Conservation (phyloP, 2,329 filamentous ascomycete species). For the Monascus ruber region DNA sequence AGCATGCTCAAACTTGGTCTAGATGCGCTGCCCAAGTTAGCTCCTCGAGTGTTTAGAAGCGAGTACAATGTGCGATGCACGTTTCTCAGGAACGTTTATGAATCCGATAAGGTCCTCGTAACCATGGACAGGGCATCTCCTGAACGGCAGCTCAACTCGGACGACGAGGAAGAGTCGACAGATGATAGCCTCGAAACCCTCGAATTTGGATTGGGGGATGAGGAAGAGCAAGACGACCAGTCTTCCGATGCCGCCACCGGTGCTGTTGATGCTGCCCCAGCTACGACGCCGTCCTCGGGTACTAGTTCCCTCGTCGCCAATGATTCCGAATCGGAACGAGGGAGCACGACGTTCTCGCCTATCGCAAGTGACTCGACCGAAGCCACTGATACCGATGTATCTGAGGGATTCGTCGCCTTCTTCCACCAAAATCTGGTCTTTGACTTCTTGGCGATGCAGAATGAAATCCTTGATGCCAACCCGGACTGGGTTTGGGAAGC, state of each 20-base stretch:
- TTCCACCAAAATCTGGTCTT: no score
- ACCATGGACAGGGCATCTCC: neutral
- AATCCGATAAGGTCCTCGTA: neutral
- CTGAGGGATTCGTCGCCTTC: neutral
- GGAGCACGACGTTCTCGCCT: neutral
- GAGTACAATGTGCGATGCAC: neutral
- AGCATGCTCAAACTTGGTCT: no score
- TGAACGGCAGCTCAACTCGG: neutral
- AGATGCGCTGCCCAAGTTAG: no score
- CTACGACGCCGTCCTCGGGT: neutral
- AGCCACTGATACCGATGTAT: neutral
- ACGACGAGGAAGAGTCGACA: neutral
- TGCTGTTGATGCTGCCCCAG: neutral
- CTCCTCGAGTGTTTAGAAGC: neutral
- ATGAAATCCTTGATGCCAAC: no score
- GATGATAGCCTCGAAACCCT: neutral
- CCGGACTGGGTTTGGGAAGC: no score
- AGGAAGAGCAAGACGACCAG: neutral
- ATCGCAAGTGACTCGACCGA: neutral
- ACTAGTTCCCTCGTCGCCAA: neutral
- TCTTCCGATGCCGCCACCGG: neutral
- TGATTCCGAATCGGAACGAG: no score
- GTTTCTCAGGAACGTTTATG: neutral
- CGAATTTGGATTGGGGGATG: neutral
- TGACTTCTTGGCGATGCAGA: neutral